These are phyloP conservation scores for Suillus variegatus DNA, from an alignment of 768 basidiomycete genomes.

Conservation along the genomic window DNA sequence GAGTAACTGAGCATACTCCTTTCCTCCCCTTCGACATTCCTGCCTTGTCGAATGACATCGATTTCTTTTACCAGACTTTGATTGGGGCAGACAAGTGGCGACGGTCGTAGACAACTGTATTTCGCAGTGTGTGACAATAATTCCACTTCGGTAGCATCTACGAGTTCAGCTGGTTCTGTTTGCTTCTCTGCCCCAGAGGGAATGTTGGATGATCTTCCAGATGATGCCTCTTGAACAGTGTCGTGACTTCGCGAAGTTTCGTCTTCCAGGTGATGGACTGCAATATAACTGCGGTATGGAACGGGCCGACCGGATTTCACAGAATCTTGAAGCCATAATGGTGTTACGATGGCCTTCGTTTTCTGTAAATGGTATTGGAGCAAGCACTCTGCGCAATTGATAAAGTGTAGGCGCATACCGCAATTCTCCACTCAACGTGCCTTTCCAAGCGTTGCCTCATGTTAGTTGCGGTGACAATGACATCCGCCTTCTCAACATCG, in stretches of 20 bases:
- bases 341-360: slow-evolving; percentile 67
- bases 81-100: slow-evolving; percentile 70
- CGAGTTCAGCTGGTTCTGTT: slow-evolving; percentile 24
- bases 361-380: slow-evolving; percentile 40
- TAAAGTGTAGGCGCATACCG: slow-evolving; percentile 46
- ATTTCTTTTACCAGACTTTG: slow-evolving; percentile 62
- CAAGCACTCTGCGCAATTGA: background rate
- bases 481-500: slow-evolving; percentile 52
- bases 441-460: slow-evolving; percentile 73
- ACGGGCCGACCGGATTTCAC: slow-evolving; percentile 42
- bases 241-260: slow-evolving; percentile 47
- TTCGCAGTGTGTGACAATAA: slow-evolving; percentile 32
- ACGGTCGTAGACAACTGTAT: slow-evolving; percentile 63
- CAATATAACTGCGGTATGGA: slow-evolving; percentile 58
- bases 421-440: slow-evolving; percentile 63
- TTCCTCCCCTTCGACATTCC: slow-evolving; percentile 67
- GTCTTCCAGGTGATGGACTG: slow-evolving; percentile 50
- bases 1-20: slow-evolving; percentile 72
- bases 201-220: background rate
- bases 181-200: background rate
- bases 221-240: background rate
- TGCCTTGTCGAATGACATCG: slow-evolving; percentile 53
- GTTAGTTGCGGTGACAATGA: slow-evolving; percentile 64
- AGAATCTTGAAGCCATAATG: slow-evolving; percentile 70
- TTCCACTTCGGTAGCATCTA: slow-evolving; percentile 17